These are phyloP conservation scores for Erodium moschatum DNA, from an alignment of 441 rosid genomes.

Conservation along the genomic window DNA sequence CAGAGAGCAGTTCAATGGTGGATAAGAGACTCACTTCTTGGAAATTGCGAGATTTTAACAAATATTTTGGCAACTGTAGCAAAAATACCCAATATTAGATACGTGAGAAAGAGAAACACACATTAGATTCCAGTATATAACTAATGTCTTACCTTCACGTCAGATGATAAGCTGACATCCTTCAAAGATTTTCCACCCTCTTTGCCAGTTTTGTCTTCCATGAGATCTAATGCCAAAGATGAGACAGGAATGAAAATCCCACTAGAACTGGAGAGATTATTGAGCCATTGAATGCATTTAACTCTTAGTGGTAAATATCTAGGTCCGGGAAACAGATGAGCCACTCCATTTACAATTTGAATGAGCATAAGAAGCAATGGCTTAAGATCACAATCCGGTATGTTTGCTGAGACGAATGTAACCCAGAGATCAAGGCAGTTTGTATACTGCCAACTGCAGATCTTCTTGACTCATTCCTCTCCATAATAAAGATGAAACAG, in stretches of 20 bases:
- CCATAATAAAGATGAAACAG: conserved; percentile 18
- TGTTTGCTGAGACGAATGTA: conserved; percentile 45
- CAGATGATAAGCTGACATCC: conserved; percentile 46
- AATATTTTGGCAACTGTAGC: conserved; percentile 72
- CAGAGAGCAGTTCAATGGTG: conserved; percentile 58
- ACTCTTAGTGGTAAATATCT: conserved; percentile 74
- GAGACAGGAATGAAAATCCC: conserved; percentile 68
- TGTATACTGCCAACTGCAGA: conserved; percentile 69
- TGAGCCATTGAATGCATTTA: conserved; percentile 79
- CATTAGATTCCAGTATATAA: not conserved
- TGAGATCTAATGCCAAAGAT: conserved; percentile 54
- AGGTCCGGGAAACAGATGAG: conserved; percentile 68
- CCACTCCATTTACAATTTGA: conserved; percentile 81
- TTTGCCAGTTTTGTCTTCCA: conserved; percentile 70
- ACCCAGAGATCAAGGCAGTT: conserved; percentile 90
- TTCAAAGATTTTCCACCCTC: conserved; percentile 45
- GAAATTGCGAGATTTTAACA: conserved; percentile 76
- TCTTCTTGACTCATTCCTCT: conserved; percentile 56
- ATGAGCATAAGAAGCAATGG: conserved; percentile 41
- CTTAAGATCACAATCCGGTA: conserved; percentile 58
- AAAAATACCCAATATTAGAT: conserved; percentile 18
- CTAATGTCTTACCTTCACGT: conserved; percentile 48
- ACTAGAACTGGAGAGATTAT: conserved; percentile 57
- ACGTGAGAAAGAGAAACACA: not conserved
- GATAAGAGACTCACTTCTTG: conserved; percentile 56